Evolutionary conservation across 192 early-diverging fungal genomes (phyloP), one percentile per base, ranked within the genome.

Genomic region (Coemansia guatemalensis): DNA sequence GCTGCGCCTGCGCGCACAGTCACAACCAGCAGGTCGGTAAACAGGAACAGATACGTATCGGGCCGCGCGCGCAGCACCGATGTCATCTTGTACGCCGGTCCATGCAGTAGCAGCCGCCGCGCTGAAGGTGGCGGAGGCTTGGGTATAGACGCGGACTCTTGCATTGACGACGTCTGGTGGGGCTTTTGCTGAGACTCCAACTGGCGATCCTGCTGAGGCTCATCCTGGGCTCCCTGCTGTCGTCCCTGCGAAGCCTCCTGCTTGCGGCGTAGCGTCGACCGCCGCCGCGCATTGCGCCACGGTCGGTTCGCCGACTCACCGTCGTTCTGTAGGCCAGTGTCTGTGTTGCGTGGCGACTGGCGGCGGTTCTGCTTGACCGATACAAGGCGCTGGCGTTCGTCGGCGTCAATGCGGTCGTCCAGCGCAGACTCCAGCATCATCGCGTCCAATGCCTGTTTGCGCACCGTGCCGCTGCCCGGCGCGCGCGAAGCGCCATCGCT

Each of bases 21-120:
- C 24, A 79, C 76, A 3, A 83, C 74, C 53, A 83, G 64, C 41
- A 80, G 14, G 56, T 83, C 82, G 23, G 54, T 69, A 48, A 83
- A 76, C 60, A 83, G 65, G 29, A 83, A 76, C 53, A 83, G 64
- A 30, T 83, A 80, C 22, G 76, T 80, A 63, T 80, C 73, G 3
- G 74, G 53, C 48, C 71, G 76, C 24, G 74, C 71, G 48, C 56
- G 63, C 11, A 73, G 60, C 4, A 67, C 71, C 41, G 79, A 69
- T 48, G 68, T 72, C 27, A 83, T 80, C 20, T 60, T 65, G 62
- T 63, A 73, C 6, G 74, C 77, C 24, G 82, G 71, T 1, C 82
- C 82, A 44, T 83, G 82, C 5, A 83, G 62, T 41, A 83, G 58
- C 48, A 83, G 65, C 27, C 64, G 70, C 41, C 77, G 72, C 11